Base-by-base conservation (phyloP, 305 asterid species). In the Fraxinus floribunda region DNA sequence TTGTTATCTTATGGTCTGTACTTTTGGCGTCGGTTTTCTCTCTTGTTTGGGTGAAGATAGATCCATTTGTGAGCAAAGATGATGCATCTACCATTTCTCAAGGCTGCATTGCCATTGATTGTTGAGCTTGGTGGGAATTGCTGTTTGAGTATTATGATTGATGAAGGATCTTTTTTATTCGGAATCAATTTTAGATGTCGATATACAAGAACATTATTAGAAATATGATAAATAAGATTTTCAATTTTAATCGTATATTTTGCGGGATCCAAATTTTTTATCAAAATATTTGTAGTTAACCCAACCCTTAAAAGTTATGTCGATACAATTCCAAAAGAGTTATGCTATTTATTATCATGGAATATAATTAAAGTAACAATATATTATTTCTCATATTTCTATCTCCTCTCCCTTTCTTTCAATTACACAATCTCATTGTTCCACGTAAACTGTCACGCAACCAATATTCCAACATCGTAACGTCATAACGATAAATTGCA, bases 1-100 rank as follows among this genome's bases (percentile, higher is more conserved):
- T 96, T 55, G 98, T 96, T 11, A 84, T 96, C 5, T 16, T 96
- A 55, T 96, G 98, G 99, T 96, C 99, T 22, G 94, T 96, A 5
- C 95, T 96, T 34, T 85, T 96, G 79, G 98, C 99, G 0, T 96
- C 99, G 9, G 98, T 96, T 49, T 96, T 96, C 88, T 94, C 98
- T 30, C 98, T 96, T 44, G 92, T 96, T 8, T 96, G 99, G 99
- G 98, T 96, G 22, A 94, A 90, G 92, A 93, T 96, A 13, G 87
- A 96, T 82, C 99, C 99, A 18, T 96, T 96, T 79, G 91, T 92
- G 52, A 82, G 84, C 88, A 79, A 83, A 7, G 86, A 88, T 39
- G 96, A 89, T 80, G 84, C 92, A 1, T 83, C 98, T 3, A 75
- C 85, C 1, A 79, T 84, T 82, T 83, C 97, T 30, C 95, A 91